A percentile compares a stretch with the other conserved stretches of the same genome.
These are phyloP conservation scores for Marasmius tenuissimus DNA, from an alignment of 1,284 basidiomycete genomes.

Conservation along the genomic window DNA sequence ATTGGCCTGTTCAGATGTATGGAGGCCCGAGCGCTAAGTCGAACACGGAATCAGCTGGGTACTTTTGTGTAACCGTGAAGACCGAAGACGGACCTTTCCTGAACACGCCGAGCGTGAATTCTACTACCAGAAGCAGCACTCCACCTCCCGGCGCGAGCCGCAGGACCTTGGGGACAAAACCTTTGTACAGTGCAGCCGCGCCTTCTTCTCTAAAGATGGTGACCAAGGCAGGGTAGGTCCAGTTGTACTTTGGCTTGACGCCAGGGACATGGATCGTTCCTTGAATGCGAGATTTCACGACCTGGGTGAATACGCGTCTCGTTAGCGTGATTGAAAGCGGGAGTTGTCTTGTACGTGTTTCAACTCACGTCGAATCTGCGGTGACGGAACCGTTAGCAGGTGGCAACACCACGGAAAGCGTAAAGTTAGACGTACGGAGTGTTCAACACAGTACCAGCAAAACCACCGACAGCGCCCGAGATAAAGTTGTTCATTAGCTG, in stretches of 20 bases:
- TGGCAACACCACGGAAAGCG: background rate
- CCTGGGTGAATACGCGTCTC: constrained; percentile 42
- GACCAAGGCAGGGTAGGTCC: constrained; percentile 83
- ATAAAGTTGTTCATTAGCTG: constrained; percentile 91
- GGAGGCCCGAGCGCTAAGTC: constrained; percentile 36
- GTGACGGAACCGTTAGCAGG: background rate
- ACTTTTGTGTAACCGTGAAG: background rate
- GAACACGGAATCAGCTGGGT: background rate
- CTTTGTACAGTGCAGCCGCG: constrained; percentile 89
- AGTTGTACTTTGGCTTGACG: constrained; percentile 83
- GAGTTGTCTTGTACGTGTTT: background rate
- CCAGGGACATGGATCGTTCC: constrained; percentile 69
- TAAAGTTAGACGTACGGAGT: constrained; percentile 58
- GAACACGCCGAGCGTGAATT: constrained; percentile 77
- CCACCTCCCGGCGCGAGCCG: constrained; percentile 93
- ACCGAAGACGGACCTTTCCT: constrained; percentile 55
- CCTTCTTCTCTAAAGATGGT: constrained; percentile 93
- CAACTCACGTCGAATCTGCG: constrained; percentile 56
- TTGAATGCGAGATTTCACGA: constrained; percentile 96
- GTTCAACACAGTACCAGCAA: constrained; percentile 81
- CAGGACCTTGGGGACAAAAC: constrained; percentile 85
- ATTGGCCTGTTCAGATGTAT: constrained; percentile 24
- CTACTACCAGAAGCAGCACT: constrained; percentile 89
- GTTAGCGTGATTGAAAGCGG: background rate
- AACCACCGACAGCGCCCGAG: constrained; percentile 89